Percentiles rank a stretch among this genome's conserved stretches.
Evolutionary conservation across 495 filamentous ascomycete genomes (phyloP).

Genomic region (Penicillium maclennaniae): DNA sequence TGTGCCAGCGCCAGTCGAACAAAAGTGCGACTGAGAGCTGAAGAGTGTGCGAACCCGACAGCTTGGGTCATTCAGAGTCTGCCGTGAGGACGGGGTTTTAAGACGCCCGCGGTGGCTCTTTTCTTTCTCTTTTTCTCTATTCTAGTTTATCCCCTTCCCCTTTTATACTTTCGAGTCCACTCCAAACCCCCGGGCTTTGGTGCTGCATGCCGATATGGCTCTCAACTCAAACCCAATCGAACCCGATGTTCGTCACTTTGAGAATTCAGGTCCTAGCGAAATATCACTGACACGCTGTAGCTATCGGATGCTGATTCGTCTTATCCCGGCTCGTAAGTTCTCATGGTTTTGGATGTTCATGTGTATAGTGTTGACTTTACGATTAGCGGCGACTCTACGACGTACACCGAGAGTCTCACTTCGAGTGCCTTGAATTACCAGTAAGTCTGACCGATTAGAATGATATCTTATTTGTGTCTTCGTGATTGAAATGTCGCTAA

Average conservation of each 20-base stretch:
- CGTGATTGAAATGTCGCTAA: background rate
- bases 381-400: slow-evolving; percentile 24
- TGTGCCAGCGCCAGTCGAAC: background rate
- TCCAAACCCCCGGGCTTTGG: background rate
- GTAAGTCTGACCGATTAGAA: slow-evolving; percentile 22
- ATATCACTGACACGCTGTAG: slow-evolving; percentile 12
- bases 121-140: slow-evolving; percentile 7
- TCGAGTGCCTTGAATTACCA: slow-evolving; percentile 42
- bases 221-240: slow-evolving; percentile 22
- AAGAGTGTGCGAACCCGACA: slow-evolving; percentile 13
- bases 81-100: slow-evolving; percentile 21
- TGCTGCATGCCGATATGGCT: slow-evolving; percentile 9
- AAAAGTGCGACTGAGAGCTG: background rate
- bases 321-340: slow-evolving; percentile 35
- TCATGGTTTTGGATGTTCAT: background rate
- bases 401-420: slow-evolving; percentile 35
- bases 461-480: background rate
- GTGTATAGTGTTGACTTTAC: slow-evolving; percentile 3
- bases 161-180: background rate
- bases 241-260: slow-evolving; percentile 27
- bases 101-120: slow-evolving; percentile 22
- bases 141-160: background rate
- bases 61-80: slow-evolving; percentile 15
- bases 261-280: background rate
- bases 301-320: slow-evolving; percentile 27